Percentiles rank a stretch among this genome's conserved stretches.
phyloP scores from a whole-genome alignment of 495 filamentous ascomycete species.

The Wilcoxina mikolae region DNA sequence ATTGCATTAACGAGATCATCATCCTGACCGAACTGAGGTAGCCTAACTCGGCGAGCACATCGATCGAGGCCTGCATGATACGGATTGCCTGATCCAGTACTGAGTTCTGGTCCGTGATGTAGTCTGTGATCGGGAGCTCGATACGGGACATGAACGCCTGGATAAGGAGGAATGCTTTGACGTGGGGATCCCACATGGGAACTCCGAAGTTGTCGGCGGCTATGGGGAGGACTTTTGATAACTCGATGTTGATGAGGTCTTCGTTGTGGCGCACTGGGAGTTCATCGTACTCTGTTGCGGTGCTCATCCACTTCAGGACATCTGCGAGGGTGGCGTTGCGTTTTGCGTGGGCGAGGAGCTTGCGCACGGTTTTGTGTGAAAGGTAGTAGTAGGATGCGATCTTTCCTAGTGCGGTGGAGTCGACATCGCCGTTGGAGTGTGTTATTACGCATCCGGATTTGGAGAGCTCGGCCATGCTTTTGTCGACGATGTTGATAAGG shows the following conservation, averaged over 20 bases:
- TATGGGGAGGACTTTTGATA: slow-evolving; percentile 64
- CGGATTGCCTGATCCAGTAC: slow-evolving; percentile 92
- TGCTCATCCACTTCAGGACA: slow-evolving; percentile 79
- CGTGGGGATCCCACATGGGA: slow-evolving; percentile 96
- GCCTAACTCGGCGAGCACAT: slow-evolving; percentile 84
- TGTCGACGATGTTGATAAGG: slow-evolving; percentile 81
- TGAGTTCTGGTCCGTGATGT: slow-evolving; percentile 81
- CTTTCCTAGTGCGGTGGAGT: slow-evolving; percentile 79
- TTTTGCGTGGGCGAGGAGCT: slow-evolving; percentile 62
- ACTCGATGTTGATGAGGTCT: slow-evolving; percentile 89
- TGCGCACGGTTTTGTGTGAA: slow-evolving; percentile 74
- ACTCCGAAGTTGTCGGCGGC: slow-evolving; percentile 51
- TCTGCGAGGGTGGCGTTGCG: slow-evolving; percentile 67
- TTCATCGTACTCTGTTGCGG: slow-evolving; percentile 91
- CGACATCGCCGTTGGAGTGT: slow-evolving; percentile 75
- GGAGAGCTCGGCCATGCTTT: slow-evolving; percentile 62
- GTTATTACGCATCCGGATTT: slow-evolving; percentile 69
- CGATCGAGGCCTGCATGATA: slow-evolving; percentile 82
- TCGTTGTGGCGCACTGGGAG: slow-evolving; percentile 98
- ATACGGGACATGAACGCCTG: slow-evolving; percentile 92
- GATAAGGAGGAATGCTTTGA: slow-evolving; percentile 86
- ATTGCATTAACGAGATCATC: slow-evolving; percentile 78
- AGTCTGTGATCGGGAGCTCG: slow-evolving; percentile 86
- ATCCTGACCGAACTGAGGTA: slow-evolving; percentile 54
- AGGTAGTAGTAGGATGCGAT: slow-evolving; percentile 99